A percentile compares a stretch with the other conserved stretches of the same genome.
These are phyloP conservation scores for Sporothrix euskadiensis DNA, from an alignment of 2,329 filamentous ascomycete species.

Conservation along the genomic window DNA sequence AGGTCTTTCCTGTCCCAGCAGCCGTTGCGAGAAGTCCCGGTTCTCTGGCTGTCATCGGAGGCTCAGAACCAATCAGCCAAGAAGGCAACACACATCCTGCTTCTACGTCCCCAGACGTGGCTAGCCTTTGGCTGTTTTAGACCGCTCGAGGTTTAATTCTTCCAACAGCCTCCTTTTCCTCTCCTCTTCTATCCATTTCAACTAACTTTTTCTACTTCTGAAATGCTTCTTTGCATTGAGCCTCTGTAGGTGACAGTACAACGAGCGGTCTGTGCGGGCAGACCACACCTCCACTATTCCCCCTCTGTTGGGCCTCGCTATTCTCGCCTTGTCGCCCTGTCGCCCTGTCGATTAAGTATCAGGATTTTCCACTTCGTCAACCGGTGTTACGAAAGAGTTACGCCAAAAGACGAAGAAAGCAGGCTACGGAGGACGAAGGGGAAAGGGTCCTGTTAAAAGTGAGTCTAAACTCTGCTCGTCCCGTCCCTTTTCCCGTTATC, in stretches of 20 bases:
- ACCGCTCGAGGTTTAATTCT: not conserved
- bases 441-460: not conserved
- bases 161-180: not conserved
- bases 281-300: not conserved
- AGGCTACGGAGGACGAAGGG: not conserved
- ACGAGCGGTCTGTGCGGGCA: not conserved
- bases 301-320: not conserved
- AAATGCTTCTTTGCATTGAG: not conserved
- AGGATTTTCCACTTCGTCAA: not conserved
- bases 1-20: not conserved
- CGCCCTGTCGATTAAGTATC: not conserved
- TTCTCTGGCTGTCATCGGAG: not conserved
- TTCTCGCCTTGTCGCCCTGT: not conserved
- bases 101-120: not conserved
- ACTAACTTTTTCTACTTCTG: not conserved
- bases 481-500: not conserved
- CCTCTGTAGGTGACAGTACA: not conserved
- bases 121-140: not conserved
- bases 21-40: not conserved
- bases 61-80: not conserved
- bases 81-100: not conserved
- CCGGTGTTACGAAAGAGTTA: not conserved
- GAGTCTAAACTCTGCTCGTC: constrained; percentile 8
- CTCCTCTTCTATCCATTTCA: not conserved
- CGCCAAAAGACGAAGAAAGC: constrained; percentile 7